Conservation (phyloP, 2,329 filamentous ascomycete genomes). For the Sporothrix variecibatus region DNA sequence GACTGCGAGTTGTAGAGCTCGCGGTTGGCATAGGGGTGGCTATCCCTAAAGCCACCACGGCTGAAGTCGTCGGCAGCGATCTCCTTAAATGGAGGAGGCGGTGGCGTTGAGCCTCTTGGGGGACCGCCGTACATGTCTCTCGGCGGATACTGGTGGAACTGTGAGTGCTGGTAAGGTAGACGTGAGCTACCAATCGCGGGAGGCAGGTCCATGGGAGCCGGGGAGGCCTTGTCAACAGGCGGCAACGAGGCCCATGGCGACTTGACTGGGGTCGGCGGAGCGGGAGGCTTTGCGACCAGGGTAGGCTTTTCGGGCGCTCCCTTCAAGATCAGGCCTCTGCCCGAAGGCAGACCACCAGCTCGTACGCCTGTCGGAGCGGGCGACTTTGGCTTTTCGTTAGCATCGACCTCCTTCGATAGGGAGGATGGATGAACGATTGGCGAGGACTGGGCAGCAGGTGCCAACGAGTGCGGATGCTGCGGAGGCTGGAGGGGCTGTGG, state of each 20-base stretch:
- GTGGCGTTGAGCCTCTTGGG: slow-evolving; percentile 34
- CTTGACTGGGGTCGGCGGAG: slow-evolving; percentile 70
- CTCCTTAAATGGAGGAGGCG: slow-evolving; percentile 65
- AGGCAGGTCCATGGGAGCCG: slow-evolving; percentile 61
- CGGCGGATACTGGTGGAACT: slow-evolving; percentile 38
- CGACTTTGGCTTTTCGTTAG: slow-evolving; percentile 49
- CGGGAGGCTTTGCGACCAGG: slow-evolving; percentile 70
- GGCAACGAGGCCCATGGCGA: slow-evolving; percentile 91
- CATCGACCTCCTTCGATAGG: slow-evolving; percentile 34
- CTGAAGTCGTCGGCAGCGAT: slow-evolving; percentile 95
- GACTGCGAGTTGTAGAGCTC: slow-evolving; percentile 96
- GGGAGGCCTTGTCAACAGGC: slow-evolving; percentile 78
- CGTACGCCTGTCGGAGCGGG: slow-evolving; percentile 45
- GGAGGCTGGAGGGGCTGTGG: neutral
- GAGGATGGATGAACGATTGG: slow-evolving; percentile 4
- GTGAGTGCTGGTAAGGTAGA: slow-evolving; percentile 22
- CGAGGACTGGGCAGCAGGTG: slow-evolving; percentile 14
- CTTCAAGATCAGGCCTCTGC: slow-evolving; percentile 66
- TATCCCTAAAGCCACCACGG: slow-evolving; percentile 77
- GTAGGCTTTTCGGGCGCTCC: slow-evolving; percentile 70
- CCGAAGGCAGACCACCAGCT: slow-evolving; percentile 51
- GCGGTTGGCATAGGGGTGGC: slow-evolving; percentile 60
- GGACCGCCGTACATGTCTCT: slow-evolving; percentile 54
- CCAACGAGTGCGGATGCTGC: slow-evolving; percentile 28
- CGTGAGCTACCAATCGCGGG: slow-evolving; percentile 25